Base-by-base conservation (phyloP, 1,284 basidiomycete species). In the Cryptococcus hybrid region DNA sequence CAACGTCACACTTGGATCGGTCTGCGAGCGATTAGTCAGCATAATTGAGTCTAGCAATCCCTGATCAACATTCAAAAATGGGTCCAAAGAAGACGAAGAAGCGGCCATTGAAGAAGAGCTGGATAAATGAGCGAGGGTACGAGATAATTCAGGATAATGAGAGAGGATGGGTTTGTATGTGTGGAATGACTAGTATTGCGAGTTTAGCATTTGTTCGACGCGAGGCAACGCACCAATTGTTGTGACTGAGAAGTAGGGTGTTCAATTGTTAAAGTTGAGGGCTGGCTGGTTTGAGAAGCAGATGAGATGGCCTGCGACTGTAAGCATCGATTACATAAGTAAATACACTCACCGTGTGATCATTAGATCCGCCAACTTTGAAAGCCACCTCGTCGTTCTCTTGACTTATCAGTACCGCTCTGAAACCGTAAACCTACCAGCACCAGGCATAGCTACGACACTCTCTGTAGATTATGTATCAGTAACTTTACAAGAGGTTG, bases 1-100 rank as follows among this genome's bases (percentile, higher is more conserved):
- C n/a, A 73, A 57, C 30, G 61, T 51, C 8, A 59, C 58, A 15
- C 53, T 42, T 3, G 69, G 67, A 35, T 70, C 62, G 15, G 47
- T 40, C 58, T 61, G 60, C 13, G 70, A 53, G 13, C 65, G 61
- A 44, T 64, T 60, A 13, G 74, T 76, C 55, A 76, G 72, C 68
- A 73, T 56, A 47, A 73, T 67, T 3, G 66, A 66, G 12, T 57
- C 52, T 18, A 74, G 54, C n/a, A 72, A 57, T 13, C 13, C 30
- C 34, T 36, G n/a, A 49, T 24, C 9, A 35, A 45, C n/a, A 38
- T 24, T 37, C 15, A 40, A 35, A 13, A 34, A 15, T 37, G 39
- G 35, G 8, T 40, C 15, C 34, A n/a, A n/a, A 18, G 34, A 36
- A 30, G 30, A 11, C 24, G 36, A 13, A 9, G 30, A 34, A 7